Conservation (phyloP, 2,329 filamentous ascomycete genomes). For the Ciborinia camelliae region DNA sequence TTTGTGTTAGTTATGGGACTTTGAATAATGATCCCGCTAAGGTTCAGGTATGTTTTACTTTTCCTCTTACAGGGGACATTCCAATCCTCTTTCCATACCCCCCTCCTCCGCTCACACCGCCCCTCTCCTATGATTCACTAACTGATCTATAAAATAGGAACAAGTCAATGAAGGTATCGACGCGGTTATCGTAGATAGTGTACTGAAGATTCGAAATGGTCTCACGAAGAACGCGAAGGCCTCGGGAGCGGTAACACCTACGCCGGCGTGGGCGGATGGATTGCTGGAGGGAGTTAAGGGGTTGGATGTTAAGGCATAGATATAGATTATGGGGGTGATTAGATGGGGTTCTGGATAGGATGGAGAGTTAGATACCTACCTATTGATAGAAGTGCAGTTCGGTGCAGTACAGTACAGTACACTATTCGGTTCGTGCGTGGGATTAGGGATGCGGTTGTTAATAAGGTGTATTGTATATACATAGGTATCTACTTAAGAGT, state of each 20-base stretch:
- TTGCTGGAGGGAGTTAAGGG: slow-evolving; percentile 2
- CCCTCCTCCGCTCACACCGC: neutral
- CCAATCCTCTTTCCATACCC: too few species aligned
- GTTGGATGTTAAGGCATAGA: neutral
- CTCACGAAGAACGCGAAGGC: slow-evolving; percentile 46
- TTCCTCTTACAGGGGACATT: neutral
- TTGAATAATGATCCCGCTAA: slow-evolving; percentile 84
- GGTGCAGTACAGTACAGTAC: too few species aligned
- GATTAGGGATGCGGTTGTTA: too few species aligned
- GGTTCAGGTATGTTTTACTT: slow-evolving; percentile 66
- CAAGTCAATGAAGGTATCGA: slow-evolving; percentile 97
- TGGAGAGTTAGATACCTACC: too few species aligned
- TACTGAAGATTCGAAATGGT: slow-evolving; percentile 87
- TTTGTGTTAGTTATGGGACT: slow-evolving; percentile 92
- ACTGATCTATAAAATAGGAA: slow-evolving; percentile 27
- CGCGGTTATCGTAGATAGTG: slow-evolving; percentile 94
- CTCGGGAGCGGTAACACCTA: neutral
- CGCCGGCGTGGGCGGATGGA: slow-evolving; percentile 7
- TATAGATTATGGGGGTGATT: neutral
- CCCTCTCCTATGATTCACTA: neutral
- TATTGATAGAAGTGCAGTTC: too few species aligned
- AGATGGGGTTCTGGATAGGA: neutral
- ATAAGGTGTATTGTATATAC: too few species aligned
- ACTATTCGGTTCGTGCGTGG: too few species aligned
- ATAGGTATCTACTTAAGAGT: too few species aligned